A percentile compares a stretch with the other conserved stretches of the same genome.
Conservation (phyloP, 2,329 filamentous ascomycete genomes). For the Colletotrichum karsti region DNA sequence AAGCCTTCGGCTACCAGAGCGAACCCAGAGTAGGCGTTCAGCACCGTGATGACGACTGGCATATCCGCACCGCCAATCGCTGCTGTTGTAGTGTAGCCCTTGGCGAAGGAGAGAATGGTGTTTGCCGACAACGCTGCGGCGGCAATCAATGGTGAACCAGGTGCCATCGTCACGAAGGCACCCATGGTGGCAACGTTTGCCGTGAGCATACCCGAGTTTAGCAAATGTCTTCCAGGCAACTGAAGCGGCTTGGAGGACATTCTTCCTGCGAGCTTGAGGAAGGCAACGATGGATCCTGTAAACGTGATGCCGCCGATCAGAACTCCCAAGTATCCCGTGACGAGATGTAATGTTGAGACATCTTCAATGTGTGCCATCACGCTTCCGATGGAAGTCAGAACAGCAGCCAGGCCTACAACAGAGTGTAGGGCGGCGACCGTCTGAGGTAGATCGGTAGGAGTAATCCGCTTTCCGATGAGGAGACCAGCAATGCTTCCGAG, state of each 20-base stretch:
- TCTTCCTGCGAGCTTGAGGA: conserved; percentile 83
- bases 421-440: conserved; percentile 91
- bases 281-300: conserved; percentile 89
- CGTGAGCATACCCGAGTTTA: conserved; percentile 79
- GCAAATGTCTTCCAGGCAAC: conserved; percentile 76
- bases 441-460: conserved; percentile 86
- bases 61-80: conserved; percentile 95
- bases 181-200: conserved; percentile 86
- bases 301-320: conserved; percentile 90
- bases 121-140: conserved; percentile 81
- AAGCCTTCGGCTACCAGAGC: conserved; percentile 90
- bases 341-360: conserved; percentile 81
- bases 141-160: conserved; percentile 80
- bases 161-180: conserved; percentile 82
- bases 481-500: conserved; percentile 75
- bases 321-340: conserved; percentile 87
- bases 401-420: conserved; percentile 87
- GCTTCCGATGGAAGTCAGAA: conserved; percentile 87
- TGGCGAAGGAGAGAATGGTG: conserved; percentile 80
- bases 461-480: conserved; percentile 85
- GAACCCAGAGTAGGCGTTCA: conserved; percentile 92
- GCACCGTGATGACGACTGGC: conserved; percentile 89
- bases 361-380: conserved; percentile 67
- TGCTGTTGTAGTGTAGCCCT: conserved; percentile 87
- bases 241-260: conserved; percentile 82